Conservation (phyloP, 2,329 filamentous ascomycete genomes). For the Chaetomium sp. region DNA sequence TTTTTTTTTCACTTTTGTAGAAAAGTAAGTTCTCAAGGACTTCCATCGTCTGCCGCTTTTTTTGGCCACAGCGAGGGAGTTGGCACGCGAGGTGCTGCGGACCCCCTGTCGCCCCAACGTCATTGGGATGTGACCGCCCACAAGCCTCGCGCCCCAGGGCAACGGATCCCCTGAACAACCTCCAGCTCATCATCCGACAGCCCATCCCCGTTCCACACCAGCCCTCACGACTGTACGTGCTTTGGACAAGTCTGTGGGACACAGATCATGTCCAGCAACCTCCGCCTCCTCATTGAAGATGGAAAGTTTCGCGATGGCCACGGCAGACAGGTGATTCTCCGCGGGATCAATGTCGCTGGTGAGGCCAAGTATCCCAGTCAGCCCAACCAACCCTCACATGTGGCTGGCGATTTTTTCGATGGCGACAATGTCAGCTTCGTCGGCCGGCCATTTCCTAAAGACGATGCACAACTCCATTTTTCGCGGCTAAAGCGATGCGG, state of each 20-base stretch:
- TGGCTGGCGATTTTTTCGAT: slow-evolving; percentile 76
- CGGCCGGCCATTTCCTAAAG: slow-evolving; percentile 71
- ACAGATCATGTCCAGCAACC: slow-evolving; percentile 48
- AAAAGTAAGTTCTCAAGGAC: too few relatives aligned
- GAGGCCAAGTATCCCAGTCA: slow-evolving; percentile 83
- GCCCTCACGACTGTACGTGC: neutral
- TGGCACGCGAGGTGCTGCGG: neutral
- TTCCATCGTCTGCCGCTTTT: too few relatives aligned
- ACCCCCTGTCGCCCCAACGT: slow-evolving; percentile 4
- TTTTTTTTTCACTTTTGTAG: too few relatives aligned
- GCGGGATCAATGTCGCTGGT: slow-evolving; percentile 89
- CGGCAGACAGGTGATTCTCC: slow-evolving; percentile 78
- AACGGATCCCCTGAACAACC: too few relatives aligned
- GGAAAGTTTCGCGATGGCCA: slow-evolving; percentile 74
- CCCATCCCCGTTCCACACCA: neutral
- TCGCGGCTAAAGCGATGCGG: slow-evolving; percentile 78
- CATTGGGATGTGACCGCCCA: neutral
- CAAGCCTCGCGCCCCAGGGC: too few relatives aligned
- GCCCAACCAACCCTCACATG: slow-evolving; percentile 76
- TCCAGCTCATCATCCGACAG: too few relatives aligned
- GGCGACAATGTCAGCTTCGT: slow-evolving; percentile 89
- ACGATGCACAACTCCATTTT: slow-evolving; percentile 83
- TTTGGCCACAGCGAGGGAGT: too few relatives aligned
- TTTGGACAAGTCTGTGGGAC: slow-evolving; percentile 30
- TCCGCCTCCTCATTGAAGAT: slow-evolving; percentile 78